A percentile compares a stretch with the other conserved stretches of the same genome.
Conservation (phyloP, 2,329 filamentous ascomycete genomes). For the Epichloe glyceriae region DNA sequence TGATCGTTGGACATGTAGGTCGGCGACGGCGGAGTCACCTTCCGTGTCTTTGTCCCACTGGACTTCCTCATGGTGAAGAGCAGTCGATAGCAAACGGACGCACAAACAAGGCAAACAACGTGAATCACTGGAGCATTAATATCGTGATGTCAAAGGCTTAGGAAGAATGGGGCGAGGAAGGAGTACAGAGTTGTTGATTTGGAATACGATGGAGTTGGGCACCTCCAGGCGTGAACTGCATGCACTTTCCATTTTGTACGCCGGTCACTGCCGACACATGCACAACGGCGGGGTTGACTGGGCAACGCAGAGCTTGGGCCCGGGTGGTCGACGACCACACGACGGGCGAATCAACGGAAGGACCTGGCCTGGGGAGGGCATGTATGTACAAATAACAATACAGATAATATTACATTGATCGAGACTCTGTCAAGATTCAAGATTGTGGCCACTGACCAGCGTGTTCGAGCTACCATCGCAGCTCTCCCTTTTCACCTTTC, state of each 20-base stretch:
- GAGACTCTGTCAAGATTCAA: neutral
- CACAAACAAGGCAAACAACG: neutral
- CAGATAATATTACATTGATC: neutral
- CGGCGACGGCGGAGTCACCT: constrained; percentile 47
- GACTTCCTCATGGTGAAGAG: constrained; percentile 16
- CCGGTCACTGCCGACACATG: constrained; percentile 3
- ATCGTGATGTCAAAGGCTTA: neutral
- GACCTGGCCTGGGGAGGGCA: too few species aligned
- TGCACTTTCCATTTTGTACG: constrained; percentile 7
- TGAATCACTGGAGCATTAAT: neutral
- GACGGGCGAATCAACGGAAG: neutral
- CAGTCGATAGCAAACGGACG: neutral
- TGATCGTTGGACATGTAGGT: constrained; percentile 55
- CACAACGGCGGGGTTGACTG: constrained; percentile 9
- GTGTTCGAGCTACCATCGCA: constrained; percentile 19
- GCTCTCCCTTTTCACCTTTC: constrained; percentile 24
- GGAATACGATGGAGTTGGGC: constrained; percentile 2
- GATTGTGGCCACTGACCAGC: neutral
- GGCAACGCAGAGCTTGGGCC: constrained; percentile 10
- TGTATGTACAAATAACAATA: neutral
- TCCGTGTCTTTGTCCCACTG: constrained; percentile 29
- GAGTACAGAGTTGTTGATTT: constrained; percentile 5
- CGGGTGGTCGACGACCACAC: neutral
- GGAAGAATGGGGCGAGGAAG: neutral
- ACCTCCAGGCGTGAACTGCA: neutral